These are phyloP conservation scores for Pseudomonodictys pantanalensis DNA, from an alignment of 495 filamentous ascomycete species.

Conservation along the genomic window DNA sequence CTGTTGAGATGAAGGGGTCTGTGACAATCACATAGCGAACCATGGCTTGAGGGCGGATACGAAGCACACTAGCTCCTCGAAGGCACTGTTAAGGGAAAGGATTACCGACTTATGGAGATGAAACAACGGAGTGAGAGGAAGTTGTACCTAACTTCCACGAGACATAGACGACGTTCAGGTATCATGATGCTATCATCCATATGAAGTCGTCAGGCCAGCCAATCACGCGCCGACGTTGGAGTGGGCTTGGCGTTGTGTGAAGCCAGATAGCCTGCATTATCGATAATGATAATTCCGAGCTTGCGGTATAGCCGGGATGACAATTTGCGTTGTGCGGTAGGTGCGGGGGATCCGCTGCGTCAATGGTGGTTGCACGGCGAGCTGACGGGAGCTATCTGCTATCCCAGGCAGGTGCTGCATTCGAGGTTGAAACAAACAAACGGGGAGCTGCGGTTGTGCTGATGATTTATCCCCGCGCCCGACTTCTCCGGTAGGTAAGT, in stretches of 20 bases:
- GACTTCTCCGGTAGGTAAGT: too few relatives aligned
- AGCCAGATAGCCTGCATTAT: conserved; percentile 4
- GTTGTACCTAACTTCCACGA: not conserved
- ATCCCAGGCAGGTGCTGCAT: too few relatives aligned
- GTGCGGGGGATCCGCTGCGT: not conserved
- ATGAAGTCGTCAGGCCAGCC: conserved; percentile 1
- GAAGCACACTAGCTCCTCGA: not conserved
- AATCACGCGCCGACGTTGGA: conserved; percentile 2
- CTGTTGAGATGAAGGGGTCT: not conserved
- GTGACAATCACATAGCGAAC: conserved; percentile 3
- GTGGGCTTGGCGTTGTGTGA: not conserved
- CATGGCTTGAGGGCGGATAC: not conserved
- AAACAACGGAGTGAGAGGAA: not conserved
- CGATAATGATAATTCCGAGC: conserved; percentile 9
- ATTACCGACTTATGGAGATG: not conserved
- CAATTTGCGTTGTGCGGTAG: not conserved
- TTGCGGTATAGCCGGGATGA: conserved; percentile 8
- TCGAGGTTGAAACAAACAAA: too few relatives aligned
- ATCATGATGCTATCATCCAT: too few relatives aligned
- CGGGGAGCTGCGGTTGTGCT: too few relatives aligned
- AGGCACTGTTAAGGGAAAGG: not conserved
- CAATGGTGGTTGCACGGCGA: too few relatives aligned
- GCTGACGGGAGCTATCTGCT: too few relatives aligned
- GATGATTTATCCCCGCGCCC: too few relatives aligned
- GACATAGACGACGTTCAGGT: conserved; percentile 3